Evolutionary conservation across 192 early-diverging fungal genomes (phyloP), one percentile per base, ranked within the genome.

Genomic region (Podila minutissima): DNA sequence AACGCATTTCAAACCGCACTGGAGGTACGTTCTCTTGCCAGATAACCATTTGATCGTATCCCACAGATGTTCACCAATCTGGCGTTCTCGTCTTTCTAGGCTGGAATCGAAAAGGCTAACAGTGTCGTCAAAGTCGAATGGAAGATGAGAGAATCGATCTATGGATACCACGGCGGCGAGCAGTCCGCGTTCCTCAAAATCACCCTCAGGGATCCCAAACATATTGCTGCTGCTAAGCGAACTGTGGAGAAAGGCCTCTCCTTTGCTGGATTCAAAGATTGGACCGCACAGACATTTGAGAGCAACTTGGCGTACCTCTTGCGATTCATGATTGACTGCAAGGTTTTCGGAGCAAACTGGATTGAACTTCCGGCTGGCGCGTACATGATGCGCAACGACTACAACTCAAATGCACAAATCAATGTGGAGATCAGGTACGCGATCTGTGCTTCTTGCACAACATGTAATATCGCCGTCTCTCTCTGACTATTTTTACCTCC

Each of bases 261-360:
- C 37, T 85, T 81, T 60, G 32, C 68, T 33, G 71, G 66, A 53
- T 73, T 73, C 67, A 11, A 37, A 0, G 71, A 81, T 22, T 66
- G 33, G 37, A 24, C 38, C 0, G 82, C 86, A 51, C 85, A 89
- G 5, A 91, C 88, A 0, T 99, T 90, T 78, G 98, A 99, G 72
- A 95, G 93, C 83, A 98, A 97, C 74, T 83, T 99, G 20, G 90
- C 89, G 22, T 97, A 93, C 77, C 86, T 92, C 7, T 74, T 98
- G 13, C 86, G 97, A 29, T 98, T 97, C 77, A 99, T 98, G 98
- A 97, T 99, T 74, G 97, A 99, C 64, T 88, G 89, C 22, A 85
- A 91, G 66, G 89, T 94, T 48, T 87, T 84, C 13, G 97, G 97
- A 19, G 93, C 93, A 13, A 97, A 90, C 82, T 99, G 98, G 98